Base-by-base conservation (phyloP, 345 rosid genomes). In the Psidium guajava region DNA sequence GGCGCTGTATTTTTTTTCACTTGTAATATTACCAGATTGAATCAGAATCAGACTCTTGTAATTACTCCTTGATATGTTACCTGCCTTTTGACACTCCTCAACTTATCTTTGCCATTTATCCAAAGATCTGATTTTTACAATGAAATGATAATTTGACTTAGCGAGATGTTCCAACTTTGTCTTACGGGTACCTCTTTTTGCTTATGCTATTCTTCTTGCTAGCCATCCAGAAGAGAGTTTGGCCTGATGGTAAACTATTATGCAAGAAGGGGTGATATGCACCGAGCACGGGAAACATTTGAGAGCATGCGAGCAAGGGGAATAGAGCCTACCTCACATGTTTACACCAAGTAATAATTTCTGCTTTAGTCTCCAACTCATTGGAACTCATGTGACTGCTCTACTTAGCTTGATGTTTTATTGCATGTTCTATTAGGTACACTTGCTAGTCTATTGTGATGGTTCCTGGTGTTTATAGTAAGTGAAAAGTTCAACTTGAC, bases 181-280 rank as follows among this genome's bases (percentile, higher is more conserved):
- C 15, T 58, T 82, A 32, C 49, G 15, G 44, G 11, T 50, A 16
- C 56, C 42, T 51, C 11, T 18, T 27, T 51, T 57, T 5, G 47
- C 16, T 64, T 53, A 54, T 84, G 58, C 52, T 57, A 82, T 84
- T 82, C 32, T 84, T 84, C 52, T 88, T 54, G 75, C 88, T 86
- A 97, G 99, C 99, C 99, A 84, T 93, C 99, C 73, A 96, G 99
- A 91, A 94, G 93, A 88, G 99, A 96, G 90, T 97, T 92, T 89
- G 95, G 98, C 80, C 92, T 96, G 89, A 94, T 97, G 99, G 96
- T 96, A 86, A 94, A 94, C 83, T 97, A 86, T 89, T 97, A 97
- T 93, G 99, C 95, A 64, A 91, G 96, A 89, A 92, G 98, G 89
- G 99, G 99, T 40, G 99, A 97, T 85, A 89, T 96, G 95, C 98